Base-by-base conservation (phyloP, 83 land plant species). In the Thuja plicata region DNA sequence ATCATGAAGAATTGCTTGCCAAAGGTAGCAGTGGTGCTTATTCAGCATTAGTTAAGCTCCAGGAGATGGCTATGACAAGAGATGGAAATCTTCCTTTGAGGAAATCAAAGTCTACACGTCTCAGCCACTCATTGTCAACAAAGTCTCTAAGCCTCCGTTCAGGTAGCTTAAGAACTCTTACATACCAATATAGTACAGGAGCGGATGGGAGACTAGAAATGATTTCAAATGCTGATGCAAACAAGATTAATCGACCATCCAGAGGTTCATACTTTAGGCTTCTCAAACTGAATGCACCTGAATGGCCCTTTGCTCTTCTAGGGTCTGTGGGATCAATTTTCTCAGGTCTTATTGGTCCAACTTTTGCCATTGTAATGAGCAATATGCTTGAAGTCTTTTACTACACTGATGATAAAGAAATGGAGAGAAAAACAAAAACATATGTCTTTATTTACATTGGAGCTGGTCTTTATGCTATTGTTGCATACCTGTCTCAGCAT, bases 371-470 rank as follows among this genome's bases (percentile, higher is more conserved):
- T 57, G 97, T 96, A 12, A 98, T 97, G 94, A 94, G 96, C 89
- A 97, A 97, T 79, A 94, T 98, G 97, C 93, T 97, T 60, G 99
- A 97, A 54, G 97, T 96, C 19, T 98, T 97, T 89, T 98, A 98
- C 93, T 96, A 92, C 76, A 93, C 92, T 27, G 94, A 98, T 89
- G 88, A 91, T 5, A 88, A 90, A 32, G 85, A 90, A 84, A 95
- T 97, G 94, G 93, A 94, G 55, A 93, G 92, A 76, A 98, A 98
- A 89, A 98, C 96, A 5, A 96, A 92, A 84, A 96, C 94, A 77
- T 95, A 89, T 73, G 97, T 95, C 17, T 97, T 97, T 87, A 95
- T 97, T 74, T 98, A 97, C 89, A 94, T 95, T 66, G 99, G 97
- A 34, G 92, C 97, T 17, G 95, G 98, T 77, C 92, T 98, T 8